Evolutionary conservation across 106 monocot species (phyloP).

Genomic region (Iris macrosiphon): DNA sequence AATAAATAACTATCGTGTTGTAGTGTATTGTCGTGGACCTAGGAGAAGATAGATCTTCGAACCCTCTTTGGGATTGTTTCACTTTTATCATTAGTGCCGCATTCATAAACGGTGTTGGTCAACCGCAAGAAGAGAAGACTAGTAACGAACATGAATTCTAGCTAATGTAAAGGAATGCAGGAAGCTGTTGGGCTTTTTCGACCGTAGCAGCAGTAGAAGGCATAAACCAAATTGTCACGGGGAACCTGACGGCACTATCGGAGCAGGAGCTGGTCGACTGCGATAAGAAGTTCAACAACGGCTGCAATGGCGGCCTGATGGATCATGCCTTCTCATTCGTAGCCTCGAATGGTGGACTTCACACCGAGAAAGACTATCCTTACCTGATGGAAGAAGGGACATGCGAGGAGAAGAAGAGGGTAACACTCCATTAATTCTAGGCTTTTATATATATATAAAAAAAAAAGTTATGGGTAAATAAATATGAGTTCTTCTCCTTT

Average conservation of each 20-base stretch:
- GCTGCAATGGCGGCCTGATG: slow-evolving; percentile 56
- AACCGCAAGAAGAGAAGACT: too few relatives aligned
- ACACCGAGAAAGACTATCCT: slow-evolving; percentile 43
- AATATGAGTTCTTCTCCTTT: neutral
- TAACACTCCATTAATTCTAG: too few relatives aligned
- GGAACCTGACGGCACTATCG: slow-evolving; percentile 38
- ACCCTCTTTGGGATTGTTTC: too few relatives aligned
- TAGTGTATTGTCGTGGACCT: too few relatives aligned
- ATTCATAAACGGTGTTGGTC: too few relatives aligned
- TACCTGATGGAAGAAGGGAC: slow-evolving; percentile 51
- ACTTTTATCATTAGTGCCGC: too few relatives aligned
- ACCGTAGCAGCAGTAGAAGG: slow-evolving; percentile 49
- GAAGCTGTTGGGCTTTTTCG: slow-evolving; percentile 60
- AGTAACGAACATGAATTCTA: too few relatives aligned
- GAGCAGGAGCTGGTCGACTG: slow-evolving; percentile 64
- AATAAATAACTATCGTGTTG: too few relatives aligned
- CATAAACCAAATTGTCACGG: slow-evolving; percentile 43
- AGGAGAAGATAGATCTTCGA: too few relatives aligned
- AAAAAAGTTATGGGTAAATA: too few relatives aligned
- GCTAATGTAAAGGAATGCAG: too few relatives aligned
- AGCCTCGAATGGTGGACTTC: slow-evolving; percentile 26
- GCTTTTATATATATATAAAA: neutral
- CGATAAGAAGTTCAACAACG: slow-evolving; percentile 31
- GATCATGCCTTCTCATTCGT: slow-evolving; percentile 48
- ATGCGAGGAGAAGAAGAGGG: slow-evolving; percentile 37